phyloP scores from a whole-genome alignment of 805 yeast species.

The Martiniozyma abietophila region DNA sequence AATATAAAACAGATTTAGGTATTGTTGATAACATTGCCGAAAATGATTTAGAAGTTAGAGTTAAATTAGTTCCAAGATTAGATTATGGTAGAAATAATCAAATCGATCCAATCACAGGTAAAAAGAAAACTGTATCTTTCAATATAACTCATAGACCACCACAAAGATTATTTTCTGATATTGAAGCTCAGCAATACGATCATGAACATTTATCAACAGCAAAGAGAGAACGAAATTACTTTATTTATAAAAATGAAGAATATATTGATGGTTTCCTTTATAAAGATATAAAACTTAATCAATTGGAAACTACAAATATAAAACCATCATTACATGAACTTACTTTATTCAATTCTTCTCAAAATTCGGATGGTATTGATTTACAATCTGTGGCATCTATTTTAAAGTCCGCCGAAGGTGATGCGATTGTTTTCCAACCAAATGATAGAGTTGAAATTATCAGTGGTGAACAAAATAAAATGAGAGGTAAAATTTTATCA shows the following conservation, averaged over 20 bases:
- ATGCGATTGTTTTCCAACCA: constrained; percentile 64
- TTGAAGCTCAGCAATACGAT: constrained; percentile 82
- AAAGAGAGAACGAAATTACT: constrained; percentile 53
- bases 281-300: constrained; percentile 80
- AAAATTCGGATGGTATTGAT: constrained; percentile 65
- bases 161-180: constrained; percentile 77
- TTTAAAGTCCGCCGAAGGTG: constrained; percentile 54
- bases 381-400: constrained; percentile 78
- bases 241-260: constrained; percentile 76
- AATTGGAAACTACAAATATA: constrained; percentile 67
- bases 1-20: constrained; percentile 87
- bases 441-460: constrained; percentile 91
- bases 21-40: constrained; percentile 88
- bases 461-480: constrained; percentile 88
- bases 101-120: constrained; percentile 20
- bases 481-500: constrained; percentile 69
- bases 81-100: constrained; percentile 65
- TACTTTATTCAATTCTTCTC: constrained; percentile 55
- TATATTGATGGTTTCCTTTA: constrained; percentile 80
- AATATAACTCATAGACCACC: constrained; percentile 69
- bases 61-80: constrained; percentile 85
- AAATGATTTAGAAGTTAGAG: constrained; percentile 90
- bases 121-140: constrained; percentile 33
- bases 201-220: constrained; percentile 54
- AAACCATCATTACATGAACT: constrained; percentile 85